phyloP scores from a whole-genome alignment of 192 early-diverging fungal species.

The Diversispora epigaea region DNA sequence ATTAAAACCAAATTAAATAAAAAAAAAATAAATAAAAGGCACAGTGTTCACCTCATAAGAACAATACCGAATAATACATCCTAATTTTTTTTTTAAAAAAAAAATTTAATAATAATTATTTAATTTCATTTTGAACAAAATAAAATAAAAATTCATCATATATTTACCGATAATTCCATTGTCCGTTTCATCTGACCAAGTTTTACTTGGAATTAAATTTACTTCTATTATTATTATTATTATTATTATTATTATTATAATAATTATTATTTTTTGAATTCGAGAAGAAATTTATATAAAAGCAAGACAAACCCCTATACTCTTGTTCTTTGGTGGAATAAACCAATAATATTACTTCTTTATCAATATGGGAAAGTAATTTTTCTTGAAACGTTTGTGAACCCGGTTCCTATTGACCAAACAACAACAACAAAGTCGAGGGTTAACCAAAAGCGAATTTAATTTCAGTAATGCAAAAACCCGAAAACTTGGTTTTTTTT shows the following conservation, averaged over 20 bases:
- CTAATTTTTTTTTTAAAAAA: constrained; percentile 33
- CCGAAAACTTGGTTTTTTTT: neutral
- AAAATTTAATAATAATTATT: neutral
- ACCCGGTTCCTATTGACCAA: constrained; percentile 34
- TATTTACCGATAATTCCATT: constrained; percentile 44
- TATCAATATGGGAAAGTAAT: constrained; percentile 45
- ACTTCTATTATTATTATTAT: constrained; percentile 33
- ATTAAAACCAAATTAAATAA: neutral
- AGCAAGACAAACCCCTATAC: constrained; percentile 42
- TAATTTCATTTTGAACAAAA: neutral
- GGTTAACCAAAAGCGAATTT: neutral
- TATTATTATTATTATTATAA: neutral
- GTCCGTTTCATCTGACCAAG: constrained; percentile 37
- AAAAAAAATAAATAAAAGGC: constrained; percentile 9
- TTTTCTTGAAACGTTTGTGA: constrained; percentile 44
- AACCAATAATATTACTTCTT: constrained; percentile 50
- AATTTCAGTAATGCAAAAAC: neutral
- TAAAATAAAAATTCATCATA: neutral
- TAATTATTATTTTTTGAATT: neutral
- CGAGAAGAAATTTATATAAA: neutral
- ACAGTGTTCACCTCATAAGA: constrained; percentile 48
- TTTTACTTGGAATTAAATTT: constrained; percentile 35
- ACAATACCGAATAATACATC: constrained; percentile 69
- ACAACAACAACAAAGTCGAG: neutral
- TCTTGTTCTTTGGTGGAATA: constrained; percentile 61